Conservation (phyloP, 2,329 filamentous ascomycete genomes). For the Ascochyta rabiei region DNA sequence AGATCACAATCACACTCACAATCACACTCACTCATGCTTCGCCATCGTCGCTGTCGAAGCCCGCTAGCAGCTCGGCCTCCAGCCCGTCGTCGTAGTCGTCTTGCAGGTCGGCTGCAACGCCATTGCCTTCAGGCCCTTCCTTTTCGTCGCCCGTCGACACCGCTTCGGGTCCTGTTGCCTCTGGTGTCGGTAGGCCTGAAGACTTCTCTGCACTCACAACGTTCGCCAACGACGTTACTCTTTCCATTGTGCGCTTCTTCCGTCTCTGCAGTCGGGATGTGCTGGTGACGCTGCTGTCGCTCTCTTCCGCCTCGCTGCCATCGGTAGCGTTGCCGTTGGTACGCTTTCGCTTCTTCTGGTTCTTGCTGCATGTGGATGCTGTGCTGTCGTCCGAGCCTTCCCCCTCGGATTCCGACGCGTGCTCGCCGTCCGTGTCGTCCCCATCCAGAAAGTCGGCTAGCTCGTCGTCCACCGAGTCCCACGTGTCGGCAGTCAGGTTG, state of each 20-base stretch:
- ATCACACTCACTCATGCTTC: constrained; percentile 15
- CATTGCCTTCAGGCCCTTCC: constrained; percentile 44
- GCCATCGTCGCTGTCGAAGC: constrained; percentile 32
- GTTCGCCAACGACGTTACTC: constrained; percentile 55
- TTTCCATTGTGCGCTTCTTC: constrained; percentile 55
- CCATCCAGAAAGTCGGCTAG: constrained; percentile 73
- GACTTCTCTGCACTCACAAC: constrained; percentile 49
- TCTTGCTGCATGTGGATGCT: constrained; percentile 27
- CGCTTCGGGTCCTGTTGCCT: constrained; percentile 40
- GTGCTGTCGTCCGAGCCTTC: constrained; percentile 41
- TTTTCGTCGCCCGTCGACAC: constrained; percentile 52
- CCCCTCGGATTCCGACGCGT: constrained; percentile 43
- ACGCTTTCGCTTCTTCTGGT: constrained; percentile 46
- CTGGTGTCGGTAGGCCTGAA: constrained; percentile 49
- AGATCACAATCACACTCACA: constrained; percentile 10
- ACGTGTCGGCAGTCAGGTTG: constrained; percentile 43
- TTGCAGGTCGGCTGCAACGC: constrained; percentile 49
- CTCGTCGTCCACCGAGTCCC: constrained; percentile 68
- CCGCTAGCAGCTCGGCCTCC: constrained; percentile 53
- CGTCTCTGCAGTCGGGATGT: constrained; percentile 53
- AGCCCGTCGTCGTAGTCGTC: constrained; percentile 61
- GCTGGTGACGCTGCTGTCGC: constrained; percentile 45
- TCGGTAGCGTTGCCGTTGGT: constrained; percentile 35
- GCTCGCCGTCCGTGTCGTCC: constrained; percentile 43
- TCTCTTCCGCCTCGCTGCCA: constrained; percentile 49